phyloP scores from a whole-genome alignment of 371 early-diverging fungal species.

The Mucor velutinosus region DNA sequence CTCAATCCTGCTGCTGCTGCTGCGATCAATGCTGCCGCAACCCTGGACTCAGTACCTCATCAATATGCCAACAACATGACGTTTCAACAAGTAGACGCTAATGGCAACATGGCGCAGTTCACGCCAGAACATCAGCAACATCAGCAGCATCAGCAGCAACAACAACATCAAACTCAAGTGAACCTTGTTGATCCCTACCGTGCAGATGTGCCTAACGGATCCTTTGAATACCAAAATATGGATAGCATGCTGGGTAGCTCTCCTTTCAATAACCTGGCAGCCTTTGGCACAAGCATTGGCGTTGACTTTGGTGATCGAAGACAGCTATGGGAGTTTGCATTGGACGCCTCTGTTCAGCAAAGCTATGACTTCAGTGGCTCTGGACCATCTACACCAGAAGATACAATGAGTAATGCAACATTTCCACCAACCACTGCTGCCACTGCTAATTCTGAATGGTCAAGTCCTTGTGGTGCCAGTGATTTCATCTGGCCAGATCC shows the following conservation, averaged over 20 bases:
- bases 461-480: not conserved
- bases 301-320: constrained; percentile 14
- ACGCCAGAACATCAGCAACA: not conserved
- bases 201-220: not conserved
- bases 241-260: not conserved
- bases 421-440: not conserved
- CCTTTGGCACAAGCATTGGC: constrained; percentile 1
- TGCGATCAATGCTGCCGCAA: not conserved
- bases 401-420: not conserved
- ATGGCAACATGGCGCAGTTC: not conserved
- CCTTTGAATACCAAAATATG: not conserved
- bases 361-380: constrained; percentile 1
- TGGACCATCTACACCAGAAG: constrained; percentile 13
- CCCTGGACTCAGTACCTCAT: not conserved
- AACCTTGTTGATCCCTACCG: not conserved
- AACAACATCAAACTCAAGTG: not conserved
- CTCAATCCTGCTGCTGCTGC: not conserved
- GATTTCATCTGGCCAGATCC: not conserved
- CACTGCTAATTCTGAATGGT: not conserved
- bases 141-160: not conserved
- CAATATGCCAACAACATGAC: not conserved
- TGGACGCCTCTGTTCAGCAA: not conserved
- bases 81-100: not conserved
- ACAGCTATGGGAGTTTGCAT: constrained; percentile 11
- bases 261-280: not conserved